phyloP scores from a whole-genome alignment of 2,329 filamentous ascomycete genomes.

The Aspergillus sergii region DNA sequence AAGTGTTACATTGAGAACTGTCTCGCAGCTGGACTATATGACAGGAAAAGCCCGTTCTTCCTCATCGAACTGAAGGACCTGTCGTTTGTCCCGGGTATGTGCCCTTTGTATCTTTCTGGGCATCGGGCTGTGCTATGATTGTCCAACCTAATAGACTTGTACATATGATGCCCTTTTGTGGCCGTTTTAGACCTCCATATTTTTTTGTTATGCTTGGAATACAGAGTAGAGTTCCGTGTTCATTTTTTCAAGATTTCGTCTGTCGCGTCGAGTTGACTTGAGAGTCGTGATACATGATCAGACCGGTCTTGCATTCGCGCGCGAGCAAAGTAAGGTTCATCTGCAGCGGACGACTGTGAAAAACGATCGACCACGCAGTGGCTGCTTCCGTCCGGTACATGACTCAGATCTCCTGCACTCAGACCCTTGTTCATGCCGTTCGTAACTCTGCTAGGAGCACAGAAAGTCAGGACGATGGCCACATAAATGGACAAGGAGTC shows the following conservation, averaged over 20 bases:
- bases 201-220: constrained; percentile 7
- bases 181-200: background rate
- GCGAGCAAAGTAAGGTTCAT: constrained; percentile 36
- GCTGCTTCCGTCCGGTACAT: constrained; percentile 28
- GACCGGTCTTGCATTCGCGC: constrained; percentile 35
- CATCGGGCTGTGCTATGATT: background rate
- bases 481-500: background rate
- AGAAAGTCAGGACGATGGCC: constrained; percentile 2
- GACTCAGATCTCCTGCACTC: constrained; percentile 30
- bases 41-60: background rate
- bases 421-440: constrained; percentile 30
- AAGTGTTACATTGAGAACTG: constrained; percentile 31
- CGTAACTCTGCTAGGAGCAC: constrained; percentile 12
- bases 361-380: constrained; percentile 30
- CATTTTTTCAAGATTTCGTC: constrained; percentile 32
- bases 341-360: constrained; percentile 28
- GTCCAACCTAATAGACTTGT: constrained; percentile 14
- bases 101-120: background rate
- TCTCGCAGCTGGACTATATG: constrained; percentile 1
- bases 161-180: constrained; percentile 9
- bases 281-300: constrained; percentile 32
- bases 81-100: background rate
- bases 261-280: constrained; percentile 32
- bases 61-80: background rate
- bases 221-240: constrained; percentile 6